Conservation (phyloP, 169 alveolate genomes). For the Eimeria sp. region DNA sequence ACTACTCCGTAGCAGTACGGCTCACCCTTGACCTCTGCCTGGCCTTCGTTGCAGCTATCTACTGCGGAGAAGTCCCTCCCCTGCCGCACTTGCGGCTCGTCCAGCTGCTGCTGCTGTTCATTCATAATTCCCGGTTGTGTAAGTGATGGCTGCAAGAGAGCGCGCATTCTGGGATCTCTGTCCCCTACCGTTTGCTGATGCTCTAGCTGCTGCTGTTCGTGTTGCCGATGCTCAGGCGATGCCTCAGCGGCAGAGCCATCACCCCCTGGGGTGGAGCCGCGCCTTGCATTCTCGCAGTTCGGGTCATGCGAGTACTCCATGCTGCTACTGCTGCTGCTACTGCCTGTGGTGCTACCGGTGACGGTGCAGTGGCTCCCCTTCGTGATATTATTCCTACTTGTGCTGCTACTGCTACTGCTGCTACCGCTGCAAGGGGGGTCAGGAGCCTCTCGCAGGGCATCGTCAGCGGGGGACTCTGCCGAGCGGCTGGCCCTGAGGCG, state of each 20-base stretch:
- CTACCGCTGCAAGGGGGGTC: constrained; percentile 22
- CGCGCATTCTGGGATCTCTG: constrained; percentile 4
- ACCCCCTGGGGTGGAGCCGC: neutral
- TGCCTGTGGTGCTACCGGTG: neutral
- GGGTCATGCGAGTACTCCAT: neutral
- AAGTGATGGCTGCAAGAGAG: neutral
- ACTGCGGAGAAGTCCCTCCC: neutral
- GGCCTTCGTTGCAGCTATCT: neutral
- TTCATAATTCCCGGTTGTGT: neutral
- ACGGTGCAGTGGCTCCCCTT: neutral
- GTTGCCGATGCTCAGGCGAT: neutral
- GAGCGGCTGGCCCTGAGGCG: constrained; percentile 64
- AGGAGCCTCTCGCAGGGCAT: neutral
- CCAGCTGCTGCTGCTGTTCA: constrained; percentile 47
- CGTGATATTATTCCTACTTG: neutral
- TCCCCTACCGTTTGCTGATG: neutral
- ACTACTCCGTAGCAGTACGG: neutral
- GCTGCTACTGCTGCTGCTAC: constrained; percentile 31
- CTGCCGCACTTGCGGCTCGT: neutral
- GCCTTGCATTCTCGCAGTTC: neutral
- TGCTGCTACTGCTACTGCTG: constrained; percentile 62
- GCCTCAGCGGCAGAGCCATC: neutral
- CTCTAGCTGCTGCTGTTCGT: constrained; percentile 24
- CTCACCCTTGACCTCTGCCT: neutral
- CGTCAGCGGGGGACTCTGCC: constrained; percentile 12